Evolutionary conservation across 2,329 filamentous ascomycete species (phyloP), one percentile per base, ranked within the genome.

Genomic region (Verticillium alfalfae): DNA sequence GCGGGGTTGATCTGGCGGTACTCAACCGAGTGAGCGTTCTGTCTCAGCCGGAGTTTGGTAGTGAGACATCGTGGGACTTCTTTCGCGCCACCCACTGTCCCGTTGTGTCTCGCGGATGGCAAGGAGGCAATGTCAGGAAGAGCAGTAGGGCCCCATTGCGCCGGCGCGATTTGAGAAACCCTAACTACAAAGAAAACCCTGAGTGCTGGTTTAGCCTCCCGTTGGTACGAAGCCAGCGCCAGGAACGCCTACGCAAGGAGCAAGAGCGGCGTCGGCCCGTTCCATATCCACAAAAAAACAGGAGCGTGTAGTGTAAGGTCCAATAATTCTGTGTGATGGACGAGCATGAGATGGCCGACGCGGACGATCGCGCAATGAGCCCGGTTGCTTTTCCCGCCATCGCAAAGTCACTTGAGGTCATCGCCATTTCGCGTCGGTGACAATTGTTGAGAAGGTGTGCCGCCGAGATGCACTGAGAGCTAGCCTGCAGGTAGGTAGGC

Each of bases 211-310:
- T 58, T 58, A 45, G 57, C 38, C 57, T 41, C 26, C 22, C 15
- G 57, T 34, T 34, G 57, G 57, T 39, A 58, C 57, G 57, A 58
- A 41, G 36, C 57, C 57, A 58, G 37, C 26, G 45, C 45, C 45
- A 52, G 45, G 45, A 52, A 52, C 45, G 45, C 45, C 45, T 22
- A 10, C 18, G 7, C 45, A 9, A 52, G 45, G 45, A 13, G 22
- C 45, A 18, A 26, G n/a, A 52, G 45, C 45, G 45, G 45, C 38
- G 15, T 49, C 57, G 57, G 57, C 22, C 57, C 57, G 57, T 49
- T 45, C 57, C 57, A 52, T 52, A 26, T 26, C 45, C 45, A 22
- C 45, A 52, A 52, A 52, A 52, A 26, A 22, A 5, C 2, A 22
- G n/a, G 8, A 22, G 13, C n/a, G n/a, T 22, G 16, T 16, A n/a